Evolutionary conservation across 2,329 filamentous ascomycete genomes (phyloP).

Genomic region (Botrytis tulipae): DNA sequence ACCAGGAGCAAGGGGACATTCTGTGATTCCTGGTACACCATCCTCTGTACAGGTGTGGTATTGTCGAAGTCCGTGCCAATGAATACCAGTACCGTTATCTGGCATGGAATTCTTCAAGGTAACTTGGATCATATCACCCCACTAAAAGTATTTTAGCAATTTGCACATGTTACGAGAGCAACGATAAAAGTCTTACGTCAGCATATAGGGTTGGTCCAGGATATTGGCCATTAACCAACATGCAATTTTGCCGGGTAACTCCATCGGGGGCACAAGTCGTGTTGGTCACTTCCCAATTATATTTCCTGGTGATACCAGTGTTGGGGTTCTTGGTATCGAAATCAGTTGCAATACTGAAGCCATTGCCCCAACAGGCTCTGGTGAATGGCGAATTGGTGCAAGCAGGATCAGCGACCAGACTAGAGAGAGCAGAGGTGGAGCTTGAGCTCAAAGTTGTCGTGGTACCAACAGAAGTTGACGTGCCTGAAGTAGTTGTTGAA

Average conservation of each 20-base stretch:
- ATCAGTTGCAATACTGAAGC: constrained; percentile 38
- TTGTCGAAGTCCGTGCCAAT: constrained; percentile 51
- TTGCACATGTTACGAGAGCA: no score
- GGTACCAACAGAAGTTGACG: neutral
- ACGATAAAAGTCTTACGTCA: constrained; percentile 15
- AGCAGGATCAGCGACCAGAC: constrained; percentile 22
- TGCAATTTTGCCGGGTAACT: constrained; percentile 49
- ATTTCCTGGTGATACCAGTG: constrained; percentile 39
- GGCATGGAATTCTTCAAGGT: constrained; percentile 36
- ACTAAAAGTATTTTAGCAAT: constrained; percentile 23
- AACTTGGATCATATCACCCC: constrained; percentile 33
- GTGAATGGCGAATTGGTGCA: constrained; percentile 38
- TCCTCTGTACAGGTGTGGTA: constrained; percentile 43
- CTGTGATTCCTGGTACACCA: constrained; percentile 41
- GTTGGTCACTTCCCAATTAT: constrained; percentile 32
- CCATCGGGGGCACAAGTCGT: constrained; percentile 42
- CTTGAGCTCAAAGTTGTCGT: constrained; percentile 3
- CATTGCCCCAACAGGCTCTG: constrained; percentile 37
- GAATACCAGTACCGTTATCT: constrained; percentile 40
- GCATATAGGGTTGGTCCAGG: constrained; percentile 37
- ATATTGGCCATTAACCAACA: constrained; percentile 36
- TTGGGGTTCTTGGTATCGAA: constrained; percentile 35
- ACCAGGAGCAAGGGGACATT: constrained; percentile 47
- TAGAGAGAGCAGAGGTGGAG: constrained; percentile 16
- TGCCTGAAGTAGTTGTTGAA: constrained; percentile 6